Base-by-base conservation (phyloP, 1,284 basidiomycete species). In the Cryptococcus sp. region DNA sequence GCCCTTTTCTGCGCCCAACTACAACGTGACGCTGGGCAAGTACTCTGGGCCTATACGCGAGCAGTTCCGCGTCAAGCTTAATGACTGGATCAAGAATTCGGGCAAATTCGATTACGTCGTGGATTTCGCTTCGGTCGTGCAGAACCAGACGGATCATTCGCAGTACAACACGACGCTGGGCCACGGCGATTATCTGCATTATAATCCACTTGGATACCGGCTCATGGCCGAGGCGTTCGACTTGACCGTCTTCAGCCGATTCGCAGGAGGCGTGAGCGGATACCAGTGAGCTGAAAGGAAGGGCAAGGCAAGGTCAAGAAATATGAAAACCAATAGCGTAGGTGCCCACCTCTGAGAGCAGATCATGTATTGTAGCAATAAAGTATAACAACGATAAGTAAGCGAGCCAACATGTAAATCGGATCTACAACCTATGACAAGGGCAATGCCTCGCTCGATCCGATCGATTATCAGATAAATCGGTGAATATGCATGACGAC, bases 161-260 rank as follows among this genome's bases (percentile, higher is more conserved):
- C 77, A 79, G 65, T 61, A 83, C 43, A 72, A 68, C 58, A 73
- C 77, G 6, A 52, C 57, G 45, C 83, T 77, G 62, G 73, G 83
- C 66, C 79, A 76, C 7, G 82, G 82, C 5, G 83, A 84, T 70
- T 79, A 75, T 60, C 68, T 84, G 60, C 83, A 84, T 67, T 80
- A 79, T 17, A 83, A 81, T 64, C 78, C 78, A 0, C 79, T 79
- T 23, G 83, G 82, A 0, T 83, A 83, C 63, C 68, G 75, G 50
- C 75, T 73, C 1, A 75, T 83, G 56, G 82, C 82, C 25, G 70
- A 79, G 23, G 41, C 40, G n/a, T 52, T 57, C 30, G 55, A 57
- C 39, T 35, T 73, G n/a, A 22, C n/a, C n/a, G 42, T 45, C 42
- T 45, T 45, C n/a, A 45, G 42, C 42, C n/a, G 42, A n/a, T 45